A percentile compares a stretch with the other conserved stretches of the same genome.
phyloP scores from a whole-genome alignment of 1,284 basidiomycete species.

The Ceratobasidium sp. region DNA sequence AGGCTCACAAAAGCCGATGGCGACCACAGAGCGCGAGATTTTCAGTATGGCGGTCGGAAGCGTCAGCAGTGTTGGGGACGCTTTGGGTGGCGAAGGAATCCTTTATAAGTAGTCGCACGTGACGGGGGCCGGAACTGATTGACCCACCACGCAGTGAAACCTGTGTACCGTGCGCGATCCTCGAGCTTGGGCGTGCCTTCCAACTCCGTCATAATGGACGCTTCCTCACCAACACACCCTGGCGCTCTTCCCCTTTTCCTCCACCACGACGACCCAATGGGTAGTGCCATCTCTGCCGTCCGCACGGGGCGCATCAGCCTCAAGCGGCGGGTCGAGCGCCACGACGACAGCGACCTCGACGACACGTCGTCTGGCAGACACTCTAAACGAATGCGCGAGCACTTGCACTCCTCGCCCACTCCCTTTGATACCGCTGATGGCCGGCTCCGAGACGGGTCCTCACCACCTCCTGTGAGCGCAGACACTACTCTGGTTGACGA shows the following conservation, averaged over 20 bases:
- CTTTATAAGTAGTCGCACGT: constrained; percentile 28
- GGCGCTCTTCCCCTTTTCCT: constrained; percentile 22
- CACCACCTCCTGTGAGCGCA: constrained; percentile 18
- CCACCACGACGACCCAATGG: constrained; percentile 29
- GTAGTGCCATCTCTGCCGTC: constrained; percentile 30
- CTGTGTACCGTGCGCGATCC: constrained; percentile 5
- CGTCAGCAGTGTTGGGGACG: constrained; percentile 1
- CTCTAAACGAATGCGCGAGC: constrained; percentile 27
- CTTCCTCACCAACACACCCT: constrained; percentile 19
- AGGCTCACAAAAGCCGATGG: not conserved
- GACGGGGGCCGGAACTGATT: constrained; percentile 15
- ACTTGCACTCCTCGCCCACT: constrained; percentile 3
- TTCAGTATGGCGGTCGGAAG: not conserved
- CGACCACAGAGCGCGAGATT: not conserved
- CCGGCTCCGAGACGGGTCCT: constrained; percentile 12
- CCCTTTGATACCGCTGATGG: constrained; percentile 2
- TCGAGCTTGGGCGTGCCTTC: constrained; percentile 1
- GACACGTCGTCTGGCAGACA: constrained; percentile 10
- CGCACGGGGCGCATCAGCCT: constrained; percentile 28
- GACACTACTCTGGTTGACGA: constrained; percentile 39
- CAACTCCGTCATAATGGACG: constrained; percentile 4
- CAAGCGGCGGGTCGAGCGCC: constrained; percentile 29
- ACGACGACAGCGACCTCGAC: constrained; percentile 14
- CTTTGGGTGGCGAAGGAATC: constrained; percentile 8
- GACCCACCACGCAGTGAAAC: constrained; percentile 13